Conservation (phyloP, 1,139 yeast species). For the Debaryomyces subglobosus region DNA sequence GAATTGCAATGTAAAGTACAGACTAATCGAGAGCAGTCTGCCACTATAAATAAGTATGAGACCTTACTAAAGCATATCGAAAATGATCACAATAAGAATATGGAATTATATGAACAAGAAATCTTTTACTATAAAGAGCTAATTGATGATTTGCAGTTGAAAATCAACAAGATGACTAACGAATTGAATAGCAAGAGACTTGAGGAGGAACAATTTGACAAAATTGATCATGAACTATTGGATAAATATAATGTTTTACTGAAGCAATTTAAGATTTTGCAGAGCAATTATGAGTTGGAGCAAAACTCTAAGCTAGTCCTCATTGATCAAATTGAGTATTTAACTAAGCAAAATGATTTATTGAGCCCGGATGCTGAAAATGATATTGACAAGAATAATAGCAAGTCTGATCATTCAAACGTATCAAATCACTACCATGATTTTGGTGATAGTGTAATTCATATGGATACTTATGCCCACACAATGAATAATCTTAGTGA, state of each 20-base stretch:
- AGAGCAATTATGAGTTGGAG: conserved; percentile 49
- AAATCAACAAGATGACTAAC: conserved; percentile 28
- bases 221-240: conserved; percentile 15
- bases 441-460: conserved; percentile 18
- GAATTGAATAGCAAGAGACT: conserved; percentile 21
- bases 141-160: conserved; percentile 34
- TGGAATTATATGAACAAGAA: conserved; percentile 34
- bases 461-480: conserved; percentile 22
- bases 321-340: conserved; percentile 57
- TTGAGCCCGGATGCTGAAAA: conserved; percentile 12
- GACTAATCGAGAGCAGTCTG: conserved; percentile 23
- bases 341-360: conserved; percentile 44
- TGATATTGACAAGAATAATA: background rate
- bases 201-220: conserved; percentile 15
- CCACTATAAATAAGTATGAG: conserved; percentile 25
- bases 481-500: conserved; percentile 29
- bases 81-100: conserved; percentile 27
- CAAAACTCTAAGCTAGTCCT: conserved; percentile 54
- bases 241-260: conserved; percentile 35
- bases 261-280: conserved; percentile 42
- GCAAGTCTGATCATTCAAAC: conserved; percentile 5
- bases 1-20: conserved; percentile 24
- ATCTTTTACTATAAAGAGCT: conserved; percentile 35
- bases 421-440: background rate
- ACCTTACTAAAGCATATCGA: conserved; percentile 22